Percentiles rank a stretch among this genome's conserved stretches.
These are phyloP conservation scores for Coriolopsis trogii DNA, from an alignment of 1,284 basidiomycete genomes.

Conservation along the genomic window DNA sequence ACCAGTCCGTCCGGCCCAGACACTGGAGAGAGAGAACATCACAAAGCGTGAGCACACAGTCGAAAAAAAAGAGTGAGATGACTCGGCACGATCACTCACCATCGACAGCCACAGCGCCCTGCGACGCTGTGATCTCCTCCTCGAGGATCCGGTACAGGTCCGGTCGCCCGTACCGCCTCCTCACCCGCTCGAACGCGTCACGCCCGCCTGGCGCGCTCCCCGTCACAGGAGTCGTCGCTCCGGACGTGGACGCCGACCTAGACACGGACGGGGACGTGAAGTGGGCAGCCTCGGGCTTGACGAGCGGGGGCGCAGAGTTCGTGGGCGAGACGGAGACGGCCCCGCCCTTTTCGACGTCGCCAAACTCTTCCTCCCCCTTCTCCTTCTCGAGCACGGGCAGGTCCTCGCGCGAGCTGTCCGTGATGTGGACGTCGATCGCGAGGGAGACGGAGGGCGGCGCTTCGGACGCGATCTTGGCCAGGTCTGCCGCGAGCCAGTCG, in stretches of 20 bases:
- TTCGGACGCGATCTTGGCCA: constrained; percentile 18
- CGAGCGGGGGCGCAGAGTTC: constrained; percentile 2
- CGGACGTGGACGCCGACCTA: no score
- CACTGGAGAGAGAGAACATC: constrained; percentile 9
- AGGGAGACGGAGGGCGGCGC: constrained; percentile 18
- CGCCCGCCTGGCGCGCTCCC: no score
- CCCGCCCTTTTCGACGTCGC: constrained; percentile 11
- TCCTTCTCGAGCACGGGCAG: constrained; percentile 12
- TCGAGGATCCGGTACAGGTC: constrained; percentile 23
- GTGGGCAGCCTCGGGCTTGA: constrained; percentile 5
- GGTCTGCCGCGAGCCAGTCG: constrained; percentile 23
- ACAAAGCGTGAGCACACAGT: background rate
- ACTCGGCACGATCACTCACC: constrained; percentile 19
- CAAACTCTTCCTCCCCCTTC: background rate
- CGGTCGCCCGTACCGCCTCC: constrained; percentile 17
- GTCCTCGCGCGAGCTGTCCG: background rate
- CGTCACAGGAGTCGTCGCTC: no score
- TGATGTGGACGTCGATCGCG: constrained; percentile 25
- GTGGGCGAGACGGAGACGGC: background rate
- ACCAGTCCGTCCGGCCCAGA: constrained; percentile 27
- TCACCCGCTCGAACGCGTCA: background rate
- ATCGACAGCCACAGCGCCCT: constrained; percentile 27
- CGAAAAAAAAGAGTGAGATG: background rate
- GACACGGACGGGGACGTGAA: background rate
- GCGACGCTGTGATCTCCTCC: constrained; percentile 22